phyloP scores from a whole-genome alignment of 148 eudicot species.

The Gaultheria prostrata region DNA sequence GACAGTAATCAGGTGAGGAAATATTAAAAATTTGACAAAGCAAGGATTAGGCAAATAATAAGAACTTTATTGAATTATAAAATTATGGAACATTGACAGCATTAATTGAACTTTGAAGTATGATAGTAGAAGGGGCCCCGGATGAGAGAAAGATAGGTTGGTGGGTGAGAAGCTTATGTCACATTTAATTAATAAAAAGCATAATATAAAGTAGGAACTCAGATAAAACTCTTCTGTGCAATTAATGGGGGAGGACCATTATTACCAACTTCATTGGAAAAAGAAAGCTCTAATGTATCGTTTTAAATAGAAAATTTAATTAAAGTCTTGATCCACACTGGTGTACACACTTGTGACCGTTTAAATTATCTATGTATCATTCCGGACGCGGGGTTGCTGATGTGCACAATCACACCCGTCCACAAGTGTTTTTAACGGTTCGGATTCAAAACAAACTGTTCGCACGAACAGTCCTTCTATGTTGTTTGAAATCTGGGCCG shows the following conservation, averaged over 20 bases:
- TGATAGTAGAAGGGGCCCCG: not conserved
- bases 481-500: no score
- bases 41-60: not conserved
- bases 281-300: not conserved
- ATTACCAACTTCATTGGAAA: not conserved
- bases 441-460: no score
- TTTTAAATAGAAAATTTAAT: not conserved
- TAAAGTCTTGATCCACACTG: not conserved
- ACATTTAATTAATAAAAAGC: not conserved
- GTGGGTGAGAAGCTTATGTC: not conserved
- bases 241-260: not conserved
- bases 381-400: no score
- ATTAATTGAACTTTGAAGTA: slow-evolving; percentile 5
- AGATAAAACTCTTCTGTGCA: slow-evolving; percentile 6
- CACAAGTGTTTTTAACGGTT: no score
- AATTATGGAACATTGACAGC: not conserved
- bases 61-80: not conserved
- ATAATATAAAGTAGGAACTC: not conserved
- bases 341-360: not conserved
- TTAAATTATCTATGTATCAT: no score
- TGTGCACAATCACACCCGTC: no score
- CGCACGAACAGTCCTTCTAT: no score
- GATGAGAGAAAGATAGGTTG: not conserved
- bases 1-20: not conserved
- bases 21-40: not conserved